Conservation (phyloP, 2,329 filamentous ascomycete species). For the Drechslerella coelobrocha region DNA sequence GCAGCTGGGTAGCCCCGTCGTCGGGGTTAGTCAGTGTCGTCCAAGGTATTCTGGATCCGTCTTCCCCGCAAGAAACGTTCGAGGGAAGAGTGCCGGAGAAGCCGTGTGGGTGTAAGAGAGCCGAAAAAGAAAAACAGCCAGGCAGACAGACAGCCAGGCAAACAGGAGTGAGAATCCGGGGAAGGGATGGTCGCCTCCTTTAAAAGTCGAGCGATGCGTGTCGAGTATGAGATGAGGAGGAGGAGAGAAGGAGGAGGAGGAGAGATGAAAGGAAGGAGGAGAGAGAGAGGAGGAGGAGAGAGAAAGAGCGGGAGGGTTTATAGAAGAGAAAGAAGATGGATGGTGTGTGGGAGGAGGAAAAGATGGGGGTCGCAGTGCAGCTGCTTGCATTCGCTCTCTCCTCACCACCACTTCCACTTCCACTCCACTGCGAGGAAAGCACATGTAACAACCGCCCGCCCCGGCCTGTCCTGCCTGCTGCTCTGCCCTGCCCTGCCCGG, state of each 20-base stretch:
- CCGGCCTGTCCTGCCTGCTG: background rate
- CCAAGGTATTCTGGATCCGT: background rate
- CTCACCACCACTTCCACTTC: background rate
- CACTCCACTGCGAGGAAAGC: constrained; percentile 15
- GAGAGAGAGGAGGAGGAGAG: background rate
- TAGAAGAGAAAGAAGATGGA: constrained; percentile 10
- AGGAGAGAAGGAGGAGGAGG: constrained; percentile 9
- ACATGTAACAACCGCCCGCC: background rate
- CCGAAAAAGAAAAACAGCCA: constrained; percentile 25
- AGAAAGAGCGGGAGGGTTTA: background rate
- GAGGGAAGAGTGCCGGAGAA: background rate
- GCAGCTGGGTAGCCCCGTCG: background rate
- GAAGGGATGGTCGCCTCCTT: background rate
- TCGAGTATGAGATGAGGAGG: background rate
- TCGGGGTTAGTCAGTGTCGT: background rate
- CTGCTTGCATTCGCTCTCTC: background rate
- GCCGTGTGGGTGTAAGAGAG: background rate
- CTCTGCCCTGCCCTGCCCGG: background rate
- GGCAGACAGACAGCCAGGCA: background rate
- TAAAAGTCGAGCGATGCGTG: background rate
- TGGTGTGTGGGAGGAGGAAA: background rate
- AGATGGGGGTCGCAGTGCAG: constrained; percentile 10
- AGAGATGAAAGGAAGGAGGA: constrained; percentile 8
- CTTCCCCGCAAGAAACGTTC: constrained; percentile 18
- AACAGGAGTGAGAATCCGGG: background rate